phyloP scores from a whole-genome alignment of 1,284 basidiomycete species.

The Puccinia coronata region DNA sequence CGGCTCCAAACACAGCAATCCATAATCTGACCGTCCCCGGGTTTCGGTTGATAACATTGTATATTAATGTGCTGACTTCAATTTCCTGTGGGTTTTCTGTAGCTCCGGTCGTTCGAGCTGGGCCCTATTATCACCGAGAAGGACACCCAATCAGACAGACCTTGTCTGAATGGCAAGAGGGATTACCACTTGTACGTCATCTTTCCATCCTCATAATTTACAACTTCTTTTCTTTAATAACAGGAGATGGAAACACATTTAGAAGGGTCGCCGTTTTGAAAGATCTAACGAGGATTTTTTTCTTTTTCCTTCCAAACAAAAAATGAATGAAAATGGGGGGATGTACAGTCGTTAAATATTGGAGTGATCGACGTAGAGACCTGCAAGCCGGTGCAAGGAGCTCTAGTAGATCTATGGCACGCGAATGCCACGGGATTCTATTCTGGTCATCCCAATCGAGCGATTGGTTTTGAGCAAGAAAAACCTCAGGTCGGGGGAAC shows the following conservation, averaged over 20 bases:
- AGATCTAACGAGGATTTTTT: too few species aligned
- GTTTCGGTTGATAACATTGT: too few species aligned
- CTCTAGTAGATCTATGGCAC: constrained; percentile 72
- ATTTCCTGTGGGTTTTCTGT: too few species aligned
- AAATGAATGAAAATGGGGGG: neutral
- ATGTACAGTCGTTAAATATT: constrained; percentile 65
- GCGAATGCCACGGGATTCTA: constrained; percentile 62
- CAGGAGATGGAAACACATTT: too few species aligned
- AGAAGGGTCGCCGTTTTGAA: too few species aligned
- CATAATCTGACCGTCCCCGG: too few species aligned
- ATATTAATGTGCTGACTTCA: too few species aligned
- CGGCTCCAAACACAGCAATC: too few species aligned
- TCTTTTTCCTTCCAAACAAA: too few species aligned
- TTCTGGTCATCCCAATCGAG: constrained; percentile 62
- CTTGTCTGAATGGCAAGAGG: constrained; percentile 45
- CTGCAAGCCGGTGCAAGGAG: constrained; percentile 69
- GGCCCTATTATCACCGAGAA: constrained; percentile 35
- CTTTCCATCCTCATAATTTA: neutral
- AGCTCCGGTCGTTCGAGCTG: constrained; percentile 34
- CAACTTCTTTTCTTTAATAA: too few species aligned
- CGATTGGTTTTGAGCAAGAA: constrained; percentile 59
- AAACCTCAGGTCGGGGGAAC: constrained; percentile 57
- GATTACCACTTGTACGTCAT: constrained; percentile 31
- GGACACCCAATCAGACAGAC: constrained; percentile 42
- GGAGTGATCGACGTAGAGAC: constrained; percentile 74